Evolutionary conservation across 192 early-diverging fungal genomes (phyloP).

Genomic region (Pilobolus umbonatus): DNA sequence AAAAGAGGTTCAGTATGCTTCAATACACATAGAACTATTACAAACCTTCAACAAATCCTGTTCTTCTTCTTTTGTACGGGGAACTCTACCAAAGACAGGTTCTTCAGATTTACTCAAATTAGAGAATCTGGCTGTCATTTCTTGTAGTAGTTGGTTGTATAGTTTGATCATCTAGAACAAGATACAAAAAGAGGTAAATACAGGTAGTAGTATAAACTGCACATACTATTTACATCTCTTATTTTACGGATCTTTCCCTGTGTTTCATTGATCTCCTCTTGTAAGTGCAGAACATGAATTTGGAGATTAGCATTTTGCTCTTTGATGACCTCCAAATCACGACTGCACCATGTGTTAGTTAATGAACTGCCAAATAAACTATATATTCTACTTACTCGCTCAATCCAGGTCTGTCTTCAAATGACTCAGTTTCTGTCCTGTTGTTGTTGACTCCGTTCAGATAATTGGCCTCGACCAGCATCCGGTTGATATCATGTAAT

Average conservation of each 20-base stretch:
- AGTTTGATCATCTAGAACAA: constrained; percentile 29
- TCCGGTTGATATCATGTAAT: constrained; percentile 47
- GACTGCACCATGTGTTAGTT: constrained; percentile 6
- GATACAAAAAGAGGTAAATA: neutral
- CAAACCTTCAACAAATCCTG: constrained; percentile 31
- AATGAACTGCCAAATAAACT: neutral
- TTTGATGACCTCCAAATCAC: constrained; percentile 52
- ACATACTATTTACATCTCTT: constrained; percentile 24
- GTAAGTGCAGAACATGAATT: constrained; percentile 38
- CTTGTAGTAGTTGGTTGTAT: constrained; percentile 26
- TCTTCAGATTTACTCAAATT: constrained; percentile 17
- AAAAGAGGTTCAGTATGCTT: neutral
- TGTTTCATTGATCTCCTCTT: constrained; percentile 30
- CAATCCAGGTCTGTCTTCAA: constrained; percentile 44
- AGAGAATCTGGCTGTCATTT: constrained; percentile 16
- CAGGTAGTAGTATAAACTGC: neutral
- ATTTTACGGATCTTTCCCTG: constrained; percentile 31
- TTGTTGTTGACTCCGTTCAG: constrained; percentile 43
- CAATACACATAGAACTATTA: neutral
- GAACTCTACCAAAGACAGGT: constrained; percentile 6
- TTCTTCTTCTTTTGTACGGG: constrained; percentile 33
- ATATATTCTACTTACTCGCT: constrained; percentile 29
- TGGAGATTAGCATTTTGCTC: constrained; percentile 42
- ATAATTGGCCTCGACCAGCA: constrained; percentile 54
- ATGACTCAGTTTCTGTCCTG: constrained; percentile 43